Percentiles rank a stretch among this genome's conserved stretches.
These are phyloP conservation scores for Plantago ovata DNA, from an alignment of 257 asterid species.

Conservation along the genomic window DNA sequence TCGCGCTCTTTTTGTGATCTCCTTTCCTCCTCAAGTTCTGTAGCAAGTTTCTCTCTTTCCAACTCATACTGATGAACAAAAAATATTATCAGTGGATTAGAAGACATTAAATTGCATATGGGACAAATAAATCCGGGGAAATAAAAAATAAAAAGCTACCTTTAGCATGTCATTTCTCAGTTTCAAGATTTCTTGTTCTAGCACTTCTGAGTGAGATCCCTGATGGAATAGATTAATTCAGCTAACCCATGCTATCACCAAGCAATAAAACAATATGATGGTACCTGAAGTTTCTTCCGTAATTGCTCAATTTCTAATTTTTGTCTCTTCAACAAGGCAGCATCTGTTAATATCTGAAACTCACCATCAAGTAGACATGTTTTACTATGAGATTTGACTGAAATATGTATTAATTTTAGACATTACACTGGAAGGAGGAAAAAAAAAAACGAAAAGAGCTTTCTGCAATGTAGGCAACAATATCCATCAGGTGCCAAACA, in stretches of 20 bases:
- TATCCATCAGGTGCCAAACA: too few relatives aligned
- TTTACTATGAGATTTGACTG: slow-evolving; percentile 13
- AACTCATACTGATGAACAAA: slow-evolving; percentile 58
- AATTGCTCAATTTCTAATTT: slow-evolving; percentile 86
- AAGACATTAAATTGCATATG: slow-evolving; percentile 17
- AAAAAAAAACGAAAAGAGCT: background rate
- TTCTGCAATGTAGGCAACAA: too few relatives aligned
- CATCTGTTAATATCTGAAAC: slow-evolving; percentile 85
- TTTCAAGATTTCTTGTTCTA: slow-evolving; percentile 91
- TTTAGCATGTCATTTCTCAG: slow-evolving; percentile 92
- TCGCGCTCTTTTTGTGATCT: slow-evolving; percentile 79
- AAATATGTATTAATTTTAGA: background rate
- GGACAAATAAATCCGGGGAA: background rate
- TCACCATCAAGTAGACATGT: slow-evolving; percentile 21
- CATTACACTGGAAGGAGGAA: background rate
- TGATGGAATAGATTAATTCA: slow-evolving; percentile 22
- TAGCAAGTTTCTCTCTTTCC: slow-evolving; percentile 83
- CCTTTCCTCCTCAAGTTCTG: slow-evolving; percentile 93
- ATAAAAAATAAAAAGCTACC: slow-evolving; percentile 34
- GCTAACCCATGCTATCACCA: background rate
- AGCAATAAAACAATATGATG: slow-evolving; percentile 9
- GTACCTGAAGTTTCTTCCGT: slow-evolving; percentile 84
- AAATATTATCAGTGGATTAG: slow-evolving; percentile 15
- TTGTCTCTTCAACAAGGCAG: slow-evolving; percentile 87
- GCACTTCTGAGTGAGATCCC: slow-evolving; percentile 91